A percentile compares a stretch with the other conserved stretches of the same genome.
These are phyloP conservation scores for Gracilaria vermiculophylla DNA, from an alignment of 23 red algal species.

Conservation along the genomic window DNA sequence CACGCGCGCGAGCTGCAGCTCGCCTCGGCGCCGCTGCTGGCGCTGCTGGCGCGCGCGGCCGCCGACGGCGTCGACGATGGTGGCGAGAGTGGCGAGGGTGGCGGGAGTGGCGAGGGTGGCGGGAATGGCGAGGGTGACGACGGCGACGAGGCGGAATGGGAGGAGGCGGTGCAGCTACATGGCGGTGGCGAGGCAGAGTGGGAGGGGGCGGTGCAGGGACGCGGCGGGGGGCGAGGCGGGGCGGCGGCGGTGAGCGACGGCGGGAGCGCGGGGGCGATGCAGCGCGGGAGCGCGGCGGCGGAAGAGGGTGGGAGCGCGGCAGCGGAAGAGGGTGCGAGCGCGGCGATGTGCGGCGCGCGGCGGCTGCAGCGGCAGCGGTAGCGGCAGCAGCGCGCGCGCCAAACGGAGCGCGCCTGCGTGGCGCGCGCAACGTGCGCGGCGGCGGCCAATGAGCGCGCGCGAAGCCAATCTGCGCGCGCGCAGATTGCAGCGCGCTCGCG, in stretches of 20 bases:
- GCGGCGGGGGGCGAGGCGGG: no score
- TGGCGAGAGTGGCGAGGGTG: not conserved
- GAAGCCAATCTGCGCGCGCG: not conserved
- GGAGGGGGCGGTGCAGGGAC: no score
- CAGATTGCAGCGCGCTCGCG: not conserved
- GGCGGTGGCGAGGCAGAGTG: no score
- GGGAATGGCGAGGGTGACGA: not conserved
- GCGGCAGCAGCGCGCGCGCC: not conserved
- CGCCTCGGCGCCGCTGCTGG: not conserved
- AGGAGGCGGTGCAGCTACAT: not conserved
- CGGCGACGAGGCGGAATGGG: not conserved
- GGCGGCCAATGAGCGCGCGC: not conserved
- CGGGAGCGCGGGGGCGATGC: not conserved
- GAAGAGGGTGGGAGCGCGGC: no score
- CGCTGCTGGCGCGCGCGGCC: not conserved
- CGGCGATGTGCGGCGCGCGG: no score
- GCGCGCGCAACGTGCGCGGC: not conserved
- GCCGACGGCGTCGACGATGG: not conserved
- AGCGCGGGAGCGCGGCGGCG: no score
- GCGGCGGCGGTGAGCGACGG: not conserved
- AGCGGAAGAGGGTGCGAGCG: no score
- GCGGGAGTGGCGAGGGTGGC: not conserved
- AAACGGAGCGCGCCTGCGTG: not conserved
- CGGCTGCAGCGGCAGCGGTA: not conserved
- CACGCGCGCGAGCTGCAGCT: no score